Conservation (phyloP, 1,284 basidiomycete species). For the Malassezia slooffiae region DNA sequence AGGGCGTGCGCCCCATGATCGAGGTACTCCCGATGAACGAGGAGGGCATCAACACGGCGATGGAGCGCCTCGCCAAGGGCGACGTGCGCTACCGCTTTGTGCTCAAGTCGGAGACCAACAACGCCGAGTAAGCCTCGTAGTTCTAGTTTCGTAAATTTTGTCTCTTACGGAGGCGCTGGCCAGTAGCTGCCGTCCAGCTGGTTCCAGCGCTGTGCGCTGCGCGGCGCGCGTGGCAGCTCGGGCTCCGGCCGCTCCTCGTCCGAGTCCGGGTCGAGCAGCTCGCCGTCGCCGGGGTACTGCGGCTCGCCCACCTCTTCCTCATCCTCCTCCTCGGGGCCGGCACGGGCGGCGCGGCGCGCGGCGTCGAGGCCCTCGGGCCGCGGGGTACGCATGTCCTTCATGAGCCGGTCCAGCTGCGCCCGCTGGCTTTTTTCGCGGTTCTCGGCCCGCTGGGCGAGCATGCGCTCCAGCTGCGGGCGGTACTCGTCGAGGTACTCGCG, state of each 20-base stretch:
- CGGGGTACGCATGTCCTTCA: constrained; percentile 64
- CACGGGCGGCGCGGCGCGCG: constrained; percentile 20
- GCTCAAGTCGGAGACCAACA: no score
- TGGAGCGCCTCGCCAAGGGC: constrained; percentile 33
- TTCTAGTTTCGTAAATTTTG: background rate
- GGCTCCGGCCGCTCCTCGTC: constrained; percentile 32
- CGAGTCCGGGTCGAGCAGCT: constrained; percentile 42
- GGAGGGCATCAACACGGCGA: constrained; percentile 34
- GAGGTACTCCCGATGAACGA: constrained; percentile 40
- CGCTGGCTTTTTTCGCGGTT: constrained; percentile 56
- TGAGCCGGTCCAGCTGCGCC: constrained; percentile 67
- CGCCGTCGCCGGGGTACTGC: constrained; percentile 42
- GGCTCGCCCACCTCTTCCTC: constrained; percentile 9
- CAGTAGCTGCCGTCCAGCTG: constrained; percentile 14
- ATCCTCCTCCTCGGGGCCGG: constrained; percentile 3
- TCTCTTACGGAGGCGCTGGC: constrained; percentile 6
- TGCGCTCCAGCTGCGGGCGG: constrained; percentile 71
- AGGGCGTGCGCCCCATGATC: constrained; percentile 32
- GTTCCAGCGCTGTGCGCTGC: constrained; percentile 10
- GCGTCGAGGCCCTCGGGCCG: constrained; percentile 46
- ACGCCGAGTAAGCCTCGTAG: no score
- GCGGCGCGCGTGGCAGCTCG: constrained; percentile 8
- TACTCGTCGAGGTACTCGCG: constrained; percentile 82
- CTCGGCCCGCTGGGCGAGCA: constrained; percentile 53
- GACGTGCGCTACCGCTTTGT: constrained; percentile 41